Conservation (phyloP, 2,329 filamentous ascomycete species). For the Pseudocercospora eumusae region DNA sequence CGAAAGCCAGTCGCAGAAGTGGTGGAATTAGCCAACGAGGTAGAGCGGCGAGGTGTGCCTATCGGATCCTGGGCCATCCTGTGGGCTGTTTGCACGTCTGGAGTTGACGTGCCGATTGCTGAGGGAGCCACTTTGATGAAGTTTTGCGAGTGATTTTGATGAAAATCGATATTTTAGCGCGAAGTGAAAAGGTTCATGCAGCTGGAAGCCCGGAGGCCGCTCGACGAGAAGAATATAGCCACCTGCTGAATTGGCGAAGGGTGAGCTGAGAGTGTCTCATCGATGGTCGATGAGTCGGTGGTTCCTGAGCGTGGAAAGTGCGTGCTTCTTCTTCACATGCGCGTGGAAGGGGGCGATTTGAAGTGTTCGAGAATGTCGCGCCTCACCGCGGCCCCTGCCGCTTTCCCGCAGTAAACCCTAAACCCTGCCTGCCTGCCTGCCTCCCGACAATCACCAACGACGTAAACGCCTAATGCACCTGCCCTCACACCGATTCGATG, state of each 20-base stretch:
- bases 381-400: not conserved
- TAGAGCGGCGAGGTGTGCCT: slow-evolving; percentile 28
- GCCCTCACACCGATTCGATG: not conserved
- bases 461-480: not conserved
- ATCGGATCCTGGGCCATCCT: slow-evolving; percentile 26
- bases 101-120: slow-evolving; percentile 21
- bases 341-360: slow-evolving; percentile 9
- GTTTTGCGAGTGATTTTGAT: slow-evolving; percentile 7
- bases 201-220: slow-evolving; percentile 2
- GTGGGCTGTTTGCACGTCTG: slow-evolving; percentile 14
- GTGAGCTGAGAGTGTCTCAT: not conserved
- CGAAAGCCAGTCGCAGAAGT: not conserved
- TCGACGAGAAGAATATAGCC: not conserved
- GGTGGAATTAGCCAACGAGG: slow-evolving; percentile 12
- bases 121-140: slow-evolving; percentile 18
- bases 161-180: slow-evolving; percentile 14
- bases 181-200: slow-evolving; percentile 1
- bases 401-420: not conserved
- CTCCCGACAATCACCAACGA: slow-evolving; percentile 2
- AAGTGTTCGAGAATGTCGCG: slow-evolving; percentile 8
- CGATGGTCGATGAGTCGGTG: not conserved
- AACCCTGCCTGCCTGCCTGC: too few species aligned
- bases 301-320: not conserved
- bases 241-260: not conserved
- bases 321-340: not conserved